phyloP scores from a whole-genome alignment of 2,329 filamentous ascomycete species.

The Exophiala xenobiotica region DNA sequence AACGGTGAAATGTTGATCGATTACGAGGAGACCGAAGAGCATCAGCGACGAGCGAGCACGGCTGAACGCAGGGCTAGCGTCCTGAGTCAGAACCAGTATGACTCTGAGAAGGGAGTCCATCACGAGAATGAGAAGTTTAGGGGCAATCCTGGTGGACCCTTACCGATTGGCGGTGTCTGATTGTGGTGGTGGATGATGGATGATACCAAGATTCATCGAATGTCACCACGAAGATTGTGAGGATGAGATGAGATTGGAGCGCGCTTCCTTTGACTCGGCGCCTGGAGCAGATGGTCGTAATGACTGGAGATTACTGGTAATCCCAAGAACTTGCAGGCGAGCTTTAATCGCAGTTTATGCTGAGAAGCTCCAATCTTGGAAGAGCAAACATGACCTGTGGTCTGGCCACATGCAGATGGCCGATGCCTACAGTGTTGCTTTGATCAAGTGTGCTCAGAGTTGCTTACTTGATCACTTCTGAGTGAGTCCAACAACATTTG shows the following conservation, averaged over 20 bases:
- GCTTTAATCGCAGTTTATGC: too few relatives aligned
- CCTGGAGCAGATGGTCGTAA: too few relatives aligned
- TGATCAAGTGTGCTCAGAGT: too few relatives aligned
- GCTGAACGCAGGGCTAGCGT: slow-evolving; percentile 17
- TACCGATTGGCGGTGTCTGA: neutral
- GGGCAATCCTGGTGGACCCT: neutral
- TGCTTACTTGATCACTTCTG: too few relatives aligned
- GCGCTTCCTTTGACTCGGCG: too few relatives aligned
- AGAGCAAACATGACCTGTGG: too few relatives aligned
- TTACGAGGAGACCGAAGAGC: slow-evolving; percentile 48
- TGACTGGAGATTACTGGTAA: too few relatives aligned
- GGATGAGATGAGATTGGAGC: too few relatives aligned
- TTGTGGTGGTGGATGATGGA: neutral
- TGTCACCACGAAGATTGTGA: neutral
- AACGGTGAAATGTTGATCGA: slow-evolving; percentile 57
- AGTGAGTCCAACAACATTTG: neutral
- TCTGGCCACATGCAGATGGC: too few relatives aligned
- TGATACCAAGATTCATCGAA: neutral
- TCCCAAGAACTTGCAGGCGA: too few relatives aligned
- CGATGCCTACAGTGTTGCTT: too few relatives aligned
- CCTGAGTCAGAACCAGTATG: neutral
- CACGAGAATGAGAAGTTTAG: slow-evolving; percentile 2
- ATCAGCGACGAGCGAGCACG: slow-evolving; percentile 35
- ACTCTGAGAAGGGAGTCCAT: slow-evolving; percentile 13
- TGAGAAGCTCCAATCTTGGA: too few relatives aligned